Percentiles rank a stretch among this genome's conserved stretches.
phyloP scores from a whole-genome alignment of 2,329 filamentous ascomycete species.

The Colletotrichum lindemuthianum region DNA sequence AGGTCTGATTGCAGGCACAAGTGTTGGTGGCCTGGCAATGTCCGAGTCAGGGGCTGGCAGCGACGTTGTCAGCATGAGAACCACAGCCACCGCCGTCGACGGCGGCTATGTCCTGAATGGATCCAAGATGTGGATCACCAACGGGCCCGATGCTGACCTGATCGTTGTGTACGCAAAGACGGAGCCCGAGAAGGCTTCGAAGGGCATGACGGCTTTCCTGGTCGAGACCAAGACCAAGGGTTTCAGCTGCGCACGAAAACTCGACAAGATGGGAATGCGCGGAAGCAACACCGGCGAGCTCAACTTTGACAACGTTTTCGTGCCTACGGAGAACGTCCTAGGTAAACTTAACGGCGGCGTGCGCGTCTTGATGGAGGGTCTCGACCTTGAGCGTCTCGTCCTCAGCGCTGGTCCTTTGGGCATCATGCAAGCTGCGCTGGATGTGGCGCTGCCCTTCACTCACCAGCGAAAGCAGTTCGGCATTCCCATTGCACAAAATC shows the following conservation, averaged over 20 bases:
- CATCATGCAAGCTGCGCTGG: slow-evolving; percentile 91
- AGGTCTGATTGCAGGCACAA: slow-evolving; percentile 80
- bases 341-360: slow-evolving; percentile 85
- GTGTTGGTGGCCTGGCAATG: slow-evolving; percentile 92
- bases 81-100: slow-evolving; percentile 80
- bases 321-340: slow-evolving; percentile 83
- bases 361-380: slow-evolving; percentile 92
- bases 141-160: slow-evolving; percentile 91
- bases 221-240: slow-evolving; percentile 77
- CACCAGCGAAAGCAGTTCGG: slow-evolving; percentile 93
- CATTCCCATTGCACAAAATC: slow-evolving; percentile 86
- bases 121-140: slow-evolving; percentile 99
- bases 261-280: slow-evolving; percentile 98
- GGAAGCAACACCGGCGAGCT: slow-evolving; percentile 97
- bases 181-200: slow-evolving; percentile 78
- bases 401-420: slow-evolving; percentile 90
- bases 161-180: slow-evolving; percentile 99
- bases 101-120: slow-evolving; percentile 89
- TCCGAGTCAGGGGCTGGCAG: slow-evolving; percentile 90
- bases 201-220: slow-evolving; percentile 95
- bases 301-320: slow-evolving; percentile 89
- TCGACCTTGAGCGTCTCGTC: slow-evolving; percentile 93
- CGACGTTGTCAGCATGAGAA: slow-evolving; percentile 97
- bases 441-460: slow-evolving; percentile 86
- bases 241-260: slow-evolving; percentile 88